Base-by-base conservation (phyloP, 2,329 filamentous ascomycete species). In the Calonectria pseudoturangicola region DNA sequence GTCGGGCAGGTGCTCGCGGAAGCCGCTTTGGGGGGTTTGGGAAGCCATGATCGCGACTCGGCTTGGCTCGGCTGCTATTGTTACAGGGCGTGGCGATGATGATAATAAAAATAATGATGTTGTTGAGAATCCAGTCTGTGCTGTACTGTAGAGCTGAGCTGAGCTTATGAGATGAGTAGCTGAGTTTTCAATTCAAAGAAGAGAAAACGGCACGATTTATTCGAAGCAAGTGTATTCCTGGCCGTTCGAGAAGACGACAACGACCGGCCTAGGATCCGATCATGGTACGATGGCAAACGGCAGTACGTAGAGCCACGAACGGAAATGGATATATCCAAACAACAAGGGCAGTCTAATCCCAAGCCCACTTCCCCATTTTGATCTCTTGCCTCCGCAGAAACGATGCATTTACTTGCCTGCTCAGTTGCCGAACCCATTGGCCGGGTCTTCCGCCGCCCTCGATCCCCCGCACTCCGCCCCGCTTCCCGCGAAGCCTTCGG, bases 1-100 rank as follows among this genome's bases (percentile, higher is more conserved):
- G 78, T 94, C 91, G 0, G 92, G 92, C 16, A 94, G 85, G 79
- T 91, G 89, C 69, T 89, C 84, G 70, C 92, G 89, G 47, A 70
- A 75, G 13, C 67, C 70, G 54, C 70, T 73, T 27, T 54, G 25
- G 21, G 43, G 39, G 48, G 65, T 39, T 60, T 72, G 70, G n/a
- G 70, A 68, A n/a, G 56, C 65, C 70, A 72, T 72, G 65, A 41
- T 41, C 47, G 47, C 18, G 7, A 47, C 12, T 47, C n/a, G 50
- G 54, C 25, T n/a, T 27, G 50, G 54, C 25, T n/a, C 10, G 25
- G 47, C 3, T 28, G 43, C 12, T 47, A n/a, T 27, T 45, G n/a
- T 28, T 47, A 9, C 58, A 45, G 9, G 25, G 25, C 33, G 39
- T 41, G 33, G 8, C 41, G 54, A 60, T 60, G n/a, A 4, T 28